Base-by-base conservation (phyloP, 2,329 filamentous ascomycete genomes). In the Huntiella moniliformis region DNA sequence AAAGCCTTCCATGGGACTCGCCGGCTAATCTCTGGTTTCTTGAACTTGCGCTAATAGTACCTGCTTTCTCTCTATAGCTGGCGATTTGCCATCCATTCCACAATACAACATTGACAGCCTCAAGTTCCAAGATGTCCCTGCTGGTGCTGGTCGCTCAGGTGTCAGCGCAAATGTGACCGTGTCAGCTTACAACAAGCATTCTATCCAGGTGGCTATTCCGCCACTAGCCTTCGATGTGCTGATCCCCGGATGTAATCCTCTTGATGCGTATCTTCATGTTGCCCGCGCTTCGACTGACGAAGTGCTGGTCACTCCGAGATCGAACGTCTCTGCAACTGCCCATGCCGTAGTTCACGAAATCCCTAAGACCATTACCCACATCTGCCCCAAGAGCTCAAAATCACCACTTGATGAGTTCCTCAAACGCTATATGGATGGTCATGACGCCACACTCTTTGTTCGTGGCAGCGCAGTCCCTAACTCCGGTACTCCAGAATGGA, bases 361-460 rank as follows among this genome's bases (percentile, higher is more conserved):
- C 5, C 82, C 91, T 12, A 72, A 82, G 35, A 68, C 74, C 4
- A 65, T 98, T 46, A 83, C 75, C 1, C 68, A 70, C 12, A 66
- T 69, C 5, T 98, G 91, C 55, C 88, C 88, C 0, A 68, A 79
- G 48, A 80, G 79, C 2, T 67, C 77, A 22, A 77, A 77, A 5
- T 95, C 88, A 1, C 91, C 91, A 1, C 67, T 98, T 17, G 91
- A 98, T 56, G 66, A 76, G 17, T 70, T 98, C 37, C 67, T 98
- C 46, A 75, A 75, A 38, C 77, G 76, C 45, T 96, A 93, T 58
- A 76, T 96, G 52, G 74, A 82, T 51, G 87, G 88, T 41, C 70
- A 82, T 37, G 70, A 82, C 46, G 81, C 82, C 1, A 84, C 77
- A 1, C 70, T 95, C 10, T 92, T 85, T 60, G 77, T 96, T 42